phyloP scores from a whole-genome alignment of 2,329 filamentous ascomycete species.

The Colletotrichum ledebouriae region DNA sequence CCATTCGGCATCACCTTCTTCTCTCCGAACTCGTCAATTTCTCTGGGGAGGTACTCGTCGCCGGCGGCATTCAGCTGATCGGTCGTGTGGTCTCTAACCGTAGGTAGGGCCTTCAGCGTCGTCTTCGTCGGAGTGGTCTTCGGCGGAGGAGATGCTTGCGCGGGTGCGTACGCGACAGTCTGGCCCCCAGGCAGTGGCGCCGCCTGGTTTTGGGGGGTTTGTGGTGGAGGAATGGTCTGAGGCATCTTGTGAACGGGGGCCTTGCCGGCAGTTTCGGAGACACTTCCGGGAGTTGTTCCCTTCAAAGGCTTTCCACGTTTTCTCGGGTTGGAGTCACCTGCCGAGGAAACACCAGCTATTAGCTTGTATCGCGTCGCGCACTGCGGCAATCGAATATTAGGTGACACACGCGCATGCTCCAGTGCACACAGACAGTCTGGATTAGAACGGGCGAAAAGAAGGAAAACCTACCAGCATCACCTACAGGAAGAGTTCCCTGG shows the following conservation, averaged over 20 bases:
- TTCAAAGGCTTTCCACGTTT: slow-evolving; percentile 76
- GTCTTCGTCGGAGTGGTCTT: slow-evolving; percentile 86
- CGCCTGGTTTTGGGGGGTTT: slow-evolving; percentile 67
- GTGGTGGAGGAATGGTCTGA: slow-evolving; percentile 61
- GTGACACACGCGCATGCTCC: slow-evolving; percentile 48
- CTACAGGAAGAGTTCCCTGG: slow-evolving; percentile 67
- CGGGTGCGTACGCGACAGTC: slow-evolving; percentile 55
- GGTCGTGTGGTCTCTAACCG: slow-evolving; percentile 96
- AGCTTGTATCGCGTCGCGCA: slow-evolving; percentile 47
- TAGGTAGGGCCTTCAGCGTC: slow-evolving; percentile 93
- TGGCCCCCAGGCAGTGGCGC: slow-evolving; percentile 58
- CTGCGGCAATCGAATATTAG: slow-evolving; percentile 50
- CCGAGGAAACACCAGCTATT: slow-evolving; percentile 47
- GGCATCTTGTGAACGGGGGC: slow-evolving; percentile 60
- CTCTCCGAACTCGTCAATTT: slow-evolving; percentile 93
- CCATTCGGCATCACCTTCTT: slow-evolving; percentile 91
- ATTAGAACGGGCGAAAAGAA: slow-evolving; percentile 27
- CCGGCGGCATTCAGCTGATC: slow-evolving; percentile 91
- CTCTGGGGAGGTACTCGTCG: slow-evolving; percentile 94
- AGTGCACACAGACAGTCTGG: slow-evolving; percentile 29
- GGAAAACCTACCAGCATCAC: slow-evolving; percentile 80
- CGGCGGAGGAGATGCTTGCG: slow-evolving; percentile 69
- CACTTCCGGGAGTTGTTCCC: slow-evolving; percentile 63
- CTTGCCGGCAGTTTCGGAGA: slow-evolving; percentile 70
- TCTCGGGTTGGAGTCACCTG: slow-evolving; percentile 64